Evolutionary conservation across 2,329 filamentous ascomycete species (phyloP), one percentile per base, ranked within the genome.

Genomic region (Colletotrichum viniferum): DNA sequence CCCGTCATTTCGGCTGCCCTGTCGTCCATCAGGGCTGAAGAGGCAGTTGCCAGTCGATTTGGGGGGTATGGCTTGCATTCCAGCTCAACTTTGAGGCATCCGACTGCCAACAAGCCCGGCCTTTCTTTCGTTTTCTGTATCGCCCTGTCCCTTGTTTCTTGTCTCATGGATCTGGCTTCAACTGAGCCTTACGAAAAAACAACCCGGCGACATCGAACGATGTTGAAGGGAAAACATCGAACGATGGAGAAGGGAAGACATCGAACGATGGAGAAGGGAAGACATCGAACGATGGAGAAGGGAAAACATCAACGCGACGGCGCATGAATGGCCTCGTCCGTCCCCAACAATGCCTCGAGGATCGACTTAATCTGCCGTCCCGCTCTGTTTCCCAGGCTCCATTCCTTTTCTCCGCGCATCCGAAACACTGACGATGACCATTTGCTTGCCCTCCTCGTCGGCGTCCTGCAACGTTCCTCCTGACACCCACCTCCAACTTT

Each of bases 151-250:
- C 36, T 69, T 58, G 43, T 62, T 70, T 63, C 18, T 63, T 56
- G 10, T 62, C 28, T 24, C 71, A 58, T 34, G 71, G 60, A 58
- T 60, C 38, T 48, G 12, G 43, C 71, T 38, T 34, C 67, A 48
- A 62, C 55, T 43, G 72, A 74, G 72, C 68, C 72, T 74, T 69
- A 67, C 62, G 66, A 55, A 66, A 61, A 72, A 62, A n/a, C 55
- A 67, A 67, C 68, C 8, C 5, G 38, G 38, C 18, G 62, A 74
- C 68, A 71, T 74, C 55, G 32, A 60, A 43, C 32, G 30, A 28
- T n/a, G 60, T 32, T 12, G 24, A 24, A 63, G 32, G 30, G 36
- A 65, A 24, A 60, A 63, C 60, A 38, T 38, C 21, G n/a, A 60
- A 43, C 32, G 30, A 28, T n/a, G 60, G 60, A n/a, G 24, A 24